Evolutionary conservation across 2,329 filamentous ascomycete genomes (phyloP).

Genomic region (Emergomyces pasteurianus): DNA sequence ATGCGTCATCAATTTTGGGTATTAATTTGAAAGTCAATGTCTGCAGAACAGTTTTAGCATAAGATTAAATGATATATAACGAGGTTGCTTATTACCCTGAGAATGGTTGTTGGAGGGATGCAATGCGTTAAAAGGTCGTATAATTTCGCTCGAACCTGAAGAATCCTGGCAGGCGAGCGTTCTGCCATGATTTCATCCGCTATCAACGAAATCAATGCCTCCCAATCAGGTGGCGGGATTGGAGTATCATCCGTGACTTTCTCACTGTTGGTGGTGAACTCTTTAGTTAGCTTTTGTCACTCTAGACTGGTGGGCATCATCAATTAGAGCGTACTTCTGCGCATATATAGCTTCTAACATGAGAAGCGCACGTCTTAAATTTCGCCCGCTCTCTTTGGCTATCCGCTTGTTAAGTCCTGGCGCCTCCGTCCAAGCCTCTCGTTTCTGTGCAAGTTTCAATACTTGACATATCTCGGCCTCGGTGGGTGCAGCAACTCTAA

Average conservation of each 20-base stretch:
- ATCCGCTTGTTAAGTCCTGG: conserved; percentile 70
- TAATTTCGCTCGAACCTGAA: conserved; percentile 83
- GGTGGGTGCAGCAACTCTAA: conserved; percentile 80
- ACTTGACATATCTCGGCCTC: conserved; percentile 74
- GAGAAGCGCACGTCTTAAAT: conserved; percentile 75
- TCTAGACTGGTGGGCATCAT: background rate
- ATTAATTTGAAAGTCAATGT: conserved; percentile 91
- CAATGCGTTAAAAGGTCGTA: conserved; percentile 96
- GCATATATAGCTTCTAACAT: conserved; percentile 98
- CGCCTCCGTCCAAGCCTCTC: conserved; percentile 70
- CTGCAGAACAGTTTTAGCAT: conserved; percentile 18
- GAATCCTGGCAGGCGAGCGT: conserved; percentile 76
- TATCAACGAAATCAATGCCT: conserved; percentile 76
- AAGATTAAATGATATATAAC: background rate
- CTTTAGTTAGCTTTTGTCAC: conserved; percentile 1
- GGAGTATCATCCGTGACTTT: conserved; percentile 76
- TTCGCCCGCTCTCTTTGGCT: conserved; percentile 80
- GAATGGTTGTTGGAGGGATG: conserved; percentile 85
- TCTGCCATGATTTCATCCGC: conserved; percentile 91
- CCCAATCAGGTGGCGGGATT: conserved; percentile 95
- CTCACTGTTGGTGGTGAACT: conserved; percentile 47
- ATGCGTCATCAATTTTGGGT: conserved; percentile 68
- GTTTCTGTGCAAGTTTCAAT: conserved; percentile 56
- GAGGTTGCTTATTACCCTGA: conserved; percentile 47
- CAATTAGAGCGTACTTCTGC: conserved; percentile 57